A percentile compares a stretch with the other conserved stretches of the same genome.
These are phyloP conservation scores for Umbelopsis sp. DNA, from an alignment of 371 early-diverging fungal genomes.

Conservation along the genomic window DNA sequence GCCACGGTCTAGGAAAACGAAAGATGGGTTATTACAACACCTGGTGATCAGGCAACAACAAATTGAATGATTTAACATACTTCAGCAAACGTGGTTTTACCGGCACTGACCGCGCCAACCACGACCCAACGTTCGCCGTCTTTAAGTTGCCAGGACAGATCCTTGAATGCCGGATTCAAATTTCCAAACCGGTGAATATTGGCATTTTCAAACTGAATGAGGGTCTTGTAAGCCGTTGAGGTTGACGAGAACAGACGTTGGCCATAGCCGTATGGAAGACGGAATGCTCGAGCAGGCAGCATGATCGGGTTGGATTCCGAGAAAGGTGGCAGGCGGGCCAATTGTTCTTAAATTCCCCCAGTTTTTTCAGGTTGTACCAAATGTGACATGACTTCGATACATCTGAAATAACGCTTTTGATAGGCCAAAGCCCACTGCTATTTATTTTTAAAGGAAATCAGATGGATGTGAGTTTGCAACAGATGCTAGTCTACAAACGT, in stretches of 20 bases:
- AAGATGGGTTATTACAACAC: not conserved
- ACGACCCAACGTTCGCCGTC: constrained; percentile 43
- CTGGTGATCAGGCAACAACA: not conserved
- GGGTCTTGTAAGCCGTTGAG: not conserved
- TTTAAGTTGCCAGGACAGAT: constrained; percentile 36
- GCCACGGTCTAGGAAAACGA: constrained; percentile 35
- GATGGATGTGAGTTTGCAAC: no score
- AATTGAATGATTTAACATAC: constrained; percentile 23
- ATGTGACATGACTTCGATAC: not conserved
- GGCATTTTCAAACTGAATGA: constrained; percentile 43
- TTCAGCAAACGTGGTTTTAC: constrained; percentile 55
- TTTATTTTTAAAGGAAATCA: no score
- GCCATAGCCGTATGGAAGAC: not conserved
- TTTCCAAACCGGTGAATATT: constrained; percentile 41
- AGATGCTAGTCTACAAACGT: no score
- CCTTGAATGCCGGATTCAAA: constrained; percentile 41
- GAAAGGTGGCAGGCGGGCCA: not conserved
- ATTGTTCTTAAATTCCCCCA: constrained; percentile 5
- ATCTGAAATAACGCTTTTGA: not conserved
- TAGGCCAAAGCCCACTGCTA: not conserved
- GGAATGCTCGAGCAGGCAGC: not conserved
- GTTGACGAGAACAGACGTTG: not conserved
- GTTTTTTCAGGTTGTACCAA: not conserved
- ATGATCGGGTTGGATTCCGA: not conserved
- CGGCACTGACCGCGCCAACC: constrained; percentile 52